phyloP scores from a whole-genome alignment of 768 basidiomycete species.

The Suillus decipiens region DNA sequence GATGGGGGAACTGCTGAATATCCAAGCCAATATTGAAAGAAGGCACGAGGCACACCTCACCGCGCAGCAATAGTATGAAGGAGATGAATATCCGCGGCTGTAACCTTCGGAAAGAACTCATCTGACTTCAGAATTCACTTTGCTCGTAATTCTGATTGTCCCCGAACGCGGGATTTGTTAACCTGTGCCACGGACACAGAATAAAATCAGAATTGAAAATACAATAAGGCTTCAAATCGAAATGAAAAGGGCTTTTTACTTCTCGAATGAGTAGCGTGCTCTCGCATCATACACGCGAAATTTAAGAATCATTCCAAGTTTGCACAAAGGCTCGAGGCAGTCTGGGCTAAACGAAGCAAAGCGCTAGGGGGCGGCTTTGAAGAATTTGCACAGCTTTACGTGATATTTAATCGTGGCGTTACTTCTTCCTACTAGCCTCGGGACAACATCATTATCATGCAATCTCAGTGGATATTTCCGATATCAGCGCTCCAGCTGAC shows the following conservation, averaged over 20 bases:
- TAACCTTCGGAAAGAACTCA: slow-evolving; percentile 23
- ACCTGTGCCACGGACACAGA: not conserved
- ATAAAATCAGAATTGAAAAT: not conserved
- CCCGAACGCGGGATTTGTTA: slow-evolving; percentile 15
- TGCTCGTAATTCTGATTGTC: slow-evolving; percentile 21
- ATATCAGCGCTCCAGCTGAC: slow-evolving; percentile 56
- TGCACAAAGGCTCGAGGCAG: not conserved
- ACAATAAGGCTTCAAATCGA: not conserved
- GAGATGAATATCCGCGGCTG: slow-evolving; percentile 33
- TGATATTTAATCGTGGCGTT: slow-evolving; percentile 8
- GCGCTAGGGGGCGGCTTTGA: not conserved
- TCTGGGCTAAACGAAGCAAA: not conserved
- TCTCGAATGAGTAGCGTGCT: not conserved
- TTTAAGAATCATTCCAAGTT: not conserved
- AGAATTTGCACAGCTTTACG: slow-evolving; percentile 15
- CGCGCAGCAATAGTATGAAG: slow-evolving; percentile 16
- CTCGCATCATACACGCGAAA: not conserved
- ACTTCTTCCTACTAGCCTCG: not conserved
- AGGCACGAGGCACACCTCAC: slow-evolving; percentile 26
- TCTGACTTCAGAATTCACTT: slow-evolving; percentile 20
- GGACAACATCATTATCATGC: slow-evolving; percentile 25
- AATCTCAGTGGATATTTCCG: slow-evolving; percentile 71
- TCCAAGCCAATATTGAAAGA: not conserved
- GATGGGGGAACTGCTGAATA: not conserved
- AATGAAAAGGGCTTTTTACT: not conserved